Evolutionary conservation across 441 rosid species (phyloP).

Genomic region (Euphorbia neoarborescens): DNA sequence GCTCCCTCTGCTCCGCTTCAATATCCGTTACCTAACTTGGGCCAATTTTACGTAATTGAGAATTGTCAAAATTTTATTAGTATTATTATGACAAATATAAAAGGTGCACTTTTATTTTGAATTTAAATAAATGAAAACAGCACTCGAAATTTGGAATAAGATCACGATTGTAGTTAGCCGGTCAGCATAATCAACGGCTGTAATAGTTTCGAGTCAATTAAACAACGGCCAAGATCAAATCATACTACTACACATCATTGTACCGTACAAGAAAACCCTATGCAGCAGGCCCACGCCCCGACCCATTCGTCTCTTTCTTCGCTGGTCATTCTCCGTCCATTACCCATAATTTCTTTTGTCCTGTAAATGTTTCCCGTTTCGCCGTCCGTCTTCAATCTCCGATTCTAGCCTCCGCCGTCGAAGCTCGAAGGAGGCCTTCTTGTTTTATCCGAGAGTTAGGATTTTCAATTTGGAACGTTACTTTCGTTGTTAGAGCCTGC

Average conservation of each 20-base stretch:
- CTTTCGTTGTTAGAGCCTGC: slow-evolving; percentile 1
- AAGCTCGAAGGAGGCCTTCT: not conserved
- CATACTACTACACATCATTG: not conserved
- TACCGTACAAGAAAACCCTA: not conserved
- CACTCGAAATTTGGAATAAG: not conserved
- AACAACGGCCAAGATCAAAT: not conserved
- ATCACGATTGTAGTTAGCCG: not conserved
- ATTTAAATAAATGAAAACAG: not conserved
- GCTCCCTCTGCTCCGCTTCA: no score
- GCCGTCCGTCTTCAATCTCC: not conserved
- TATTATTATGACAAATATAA: no score
- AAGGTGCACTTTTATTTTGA: not conserved
- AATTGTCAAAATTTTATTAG: no score
- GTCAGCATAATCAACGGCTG: not conserved
- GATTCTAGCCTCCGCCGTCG: not conserved
- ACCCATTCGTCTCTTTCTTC: not conserved
- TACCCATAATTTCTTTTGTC: not conserved
- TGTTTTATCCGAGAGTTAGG: not conserved
- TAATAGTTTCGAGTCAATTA: not conserved
- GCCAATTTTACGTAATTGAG: no score
- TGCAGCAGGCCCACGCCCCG: not conserved
- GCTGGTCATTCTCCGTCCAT: slow-evolving; percentile 2
- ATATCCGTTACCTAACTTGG: no score
- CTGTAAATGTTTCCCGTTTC: not conserved
- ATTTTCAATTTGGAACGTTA: not conserved